Evolutionary conservation across 768 basidiomycete species (phyloP), one percentile per base, ranked within the genome.

Genomic region (Suillus subaureus): DNA sequence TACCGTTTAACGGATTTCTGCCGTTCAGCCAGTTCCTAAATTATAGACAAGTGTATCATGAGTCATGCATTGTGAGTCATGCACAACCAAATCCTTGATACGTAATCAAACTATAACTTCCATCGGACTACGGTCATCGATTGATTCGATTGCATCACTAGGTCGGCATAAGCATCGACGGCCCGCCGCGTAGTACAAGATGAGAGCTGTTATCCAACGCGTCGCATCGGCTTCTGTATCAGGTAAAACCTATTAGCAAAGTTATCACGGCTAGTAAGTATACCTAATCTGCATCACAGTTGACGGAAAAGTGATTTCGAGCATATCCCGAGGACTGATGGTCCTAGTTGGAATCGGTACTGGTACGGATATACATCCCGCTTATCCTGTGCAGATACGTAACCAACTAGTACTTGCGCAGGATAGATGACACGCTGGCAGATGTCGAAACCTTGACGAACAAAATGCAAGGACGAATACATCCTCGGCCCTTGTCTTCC

Each of bases 201-300:
- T 97, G 95, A 86, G 92, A 63, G 95, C 94, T 11, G 87, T 96
- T 11, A 82, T 96, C 37, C 96, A 97, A 74, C 84, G 91, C 26
- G 94, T 96, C 47, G 75, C 89, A 21, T 88, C 87, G 37, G 95
- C 94, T 18, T 94, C 94, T n/a, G 93, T 96, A 45, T 80, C 87
- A 61, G 93, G 94, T 92, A 72, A 75, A 77, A 5, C 51, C 63
- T 23, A 63, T 18, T 40, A 66, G 9, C 23, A 23, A 13, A 11
- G 49, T 47, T 13, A 31, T 12, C 2, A 45, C 16, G 11, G 43
- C 43, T 45, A 45, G 7, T n/a, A n/a, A n/a, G n/a, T 18, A 26
- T 18, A 61, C 47, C 28, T 58, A 52, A 60, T 55, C 33, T n/a
- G 45, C 16, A n/a, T 54, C 45, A 12, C 77, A 97, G 96, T 97